Conservation (phyloP, 441 rosid species). For the Syzygium malaccense region DNA sequence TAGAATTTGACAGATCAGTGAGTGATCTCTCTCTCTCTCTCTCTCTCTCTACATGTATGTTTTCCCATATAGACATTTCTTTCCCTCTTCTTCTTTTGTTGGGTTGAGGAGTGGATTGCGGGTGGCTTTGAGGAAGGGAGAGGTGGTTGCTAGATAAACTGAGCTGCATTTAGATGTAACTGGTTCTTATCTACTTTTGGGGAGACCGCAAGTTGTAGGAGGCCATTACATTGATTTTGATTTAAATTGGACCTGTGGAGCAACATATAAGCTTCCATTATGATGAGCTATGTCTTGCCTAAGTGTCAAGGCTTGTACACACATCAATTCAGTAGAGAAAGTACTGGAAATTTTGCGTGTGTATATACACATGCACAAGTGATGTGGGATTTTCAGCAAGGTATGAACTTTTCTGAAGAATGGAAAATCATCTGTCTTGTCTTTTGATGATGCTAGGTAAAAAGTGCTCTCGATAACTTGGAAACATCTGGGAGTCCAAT, state of each 20-base stretch:
- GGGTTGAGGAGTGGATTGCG: background rate
- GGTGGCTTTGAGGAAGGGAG: background rate
- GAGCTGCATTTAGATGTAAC: background rate
- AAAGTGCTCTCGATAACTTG: background rate
- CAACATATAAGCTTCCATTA: background rate
- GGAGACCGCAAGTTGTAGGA: background rate
- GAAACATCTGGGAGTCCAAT: background rate
- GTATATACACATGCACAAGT: background rate
- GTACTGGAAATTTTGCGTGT: no score
- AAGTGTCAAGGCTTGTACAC: background rate
- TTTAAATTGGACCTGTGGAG: background rate
- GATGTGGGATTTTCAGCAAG: background rate
- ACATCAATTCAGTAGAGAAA: background rate
- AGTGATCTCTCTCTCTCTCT: conserved; percentile 19
- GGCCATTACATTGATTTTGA: background rate
- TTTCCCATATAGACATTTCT: background rate
- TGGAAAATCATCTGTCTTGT: background rate
- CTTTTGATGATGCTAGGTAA: background rate
- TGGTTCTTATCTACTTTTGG: background rate
- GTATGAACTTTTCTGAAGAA: background rate
- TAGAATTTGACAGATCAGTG: conserved; percentile 76
- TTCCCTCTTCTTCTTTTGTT: background rate
- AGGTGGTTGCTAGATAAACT: background rate
- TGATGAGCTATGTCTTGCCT: background rate
- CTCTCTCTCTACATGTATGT: background rate